Conservation (phyloP, 2,329 filamentous ascomycete species). For the Ceratocystiopsis brevicomis region DNA sequence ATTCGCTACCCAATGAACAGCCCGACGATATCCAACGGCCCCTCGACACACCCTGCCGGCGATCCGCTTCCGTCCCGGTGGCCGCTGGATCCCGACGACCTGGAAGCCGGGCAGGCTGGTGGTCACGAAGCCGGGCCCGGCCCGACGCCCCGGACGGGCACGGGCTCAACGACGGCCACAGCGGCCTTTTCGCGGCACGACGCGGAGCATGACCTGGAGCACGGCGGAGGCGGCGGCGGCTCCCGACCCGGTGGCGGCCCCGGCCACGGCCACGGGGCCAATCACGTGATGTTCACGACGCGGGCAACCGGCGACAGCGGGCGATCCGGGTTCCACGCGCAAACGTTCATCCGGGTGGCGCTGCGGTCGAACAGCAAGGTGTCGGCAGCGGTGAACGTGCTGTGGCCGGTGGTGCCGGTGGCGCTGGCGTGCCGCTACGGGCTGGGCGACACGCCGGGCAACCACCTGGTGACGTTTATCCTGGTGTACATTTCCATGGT, state of each 20-base stretch:
- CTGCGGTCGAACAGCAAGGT: slow-evolving; percentile 43
- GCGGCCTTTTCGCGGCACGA: neutral
- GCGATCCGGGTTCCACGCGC: slow-evolving; percentile 42
- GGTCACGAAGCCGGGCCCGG: too few relatives aligned
- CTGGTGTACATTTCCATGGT: slow-evolving; percentile 63
- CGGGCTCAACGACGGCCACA: neutral
- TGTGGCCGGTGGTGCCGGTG: slow-evolving; percentile 58
- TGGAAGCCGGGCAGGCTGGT: neutral
- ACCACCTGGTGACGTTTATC: slow-evolving; percentile 46
- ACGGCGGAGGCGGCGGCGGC: too few relatives aligned
- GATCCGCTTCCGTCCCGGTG: too few relatives aligned
- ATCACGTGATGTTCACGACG: slow-evolving; percentile 5
- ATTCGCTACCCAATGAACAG: neutral
- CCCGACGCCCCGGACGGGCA: neutral
- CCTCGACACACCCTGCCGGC: too few relatives aligned
- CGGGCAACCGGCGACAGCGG: slow-evolving; percentile 42
- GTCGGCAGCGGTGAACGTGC: slow-evolving; percentile 46
- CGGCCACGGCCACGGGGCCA: neutral
- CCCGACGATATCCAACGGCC: too few relatives aligned
- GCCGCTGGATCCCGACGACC: neutral
- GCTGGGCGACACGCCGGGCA: slow-evolving; percentile 12
- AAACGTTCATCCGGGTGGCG: slow-evolving; percentile 43
- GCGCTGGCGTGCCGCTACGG: slow-evolving; percentile 43
- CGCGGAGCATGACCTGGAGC: too few relatives aligned
- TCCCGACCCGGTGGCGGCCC: neutral